Evolutionary conservation across 2,329 filamentous ascomycete genomes (phyloP), one percentile per base, ranked within the genome.

Genomic region (Fusarium fracticaudum): DNA sequence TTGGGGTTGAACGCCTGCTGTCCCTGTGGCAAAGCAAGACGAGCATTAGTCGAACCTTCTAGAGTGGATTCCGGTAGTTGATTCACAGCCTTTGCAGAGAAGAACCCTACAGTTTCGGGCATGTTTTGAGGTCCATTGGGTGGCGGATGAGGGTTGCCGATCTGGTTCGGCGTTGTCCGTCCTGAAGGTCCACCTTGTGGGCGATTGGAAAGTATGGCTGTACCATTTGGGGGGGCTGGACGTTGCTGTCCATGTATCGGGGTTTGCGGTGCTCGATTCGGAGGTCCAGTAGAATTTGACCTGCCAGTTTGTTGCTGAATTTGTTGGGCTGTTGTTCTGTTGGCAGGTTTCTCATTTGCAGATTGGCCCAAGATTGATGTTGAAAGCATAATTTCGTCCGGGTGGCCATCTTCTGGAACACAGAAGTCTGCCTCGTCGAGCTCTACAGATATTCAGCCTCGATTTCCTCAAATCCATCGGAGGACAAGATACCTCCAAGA

Each of bases 381-480:
- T 22, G 87, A 83, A 18, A 95, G 82, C 37, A 88, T 83, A n/a
- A 96, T 87, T 79, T 96, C 94, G 80, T 96, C 93, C 8, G 93
- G 93, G 77, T 95, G 91, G 26, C 88, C 91, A 35, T 92, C 89
- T 71, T 93, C 88, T 15, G 87, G 84, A 13, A 93, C 91, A 55
- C 89, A 91, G 79, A 95, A 94, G 80, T 95, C 93, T 59, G 89
- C 91, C 82, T 94, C 92, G 77, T 94, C 93, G 79, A 95, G 92
- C 68, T 94, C 90, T 87, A 87, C 83, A 80, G 62, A 76, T 72
- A 71, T 80, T 83, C 77, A 83, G 80, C 77, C 75, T 83, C 78
- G 68, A 82, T 77, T 72, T 83, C 80, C 63, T 83, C 80, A 81
- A 80, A 79, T n/a, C 75, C 74, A 71, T 82, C 76, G 48, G 79